These are phyloP conservation scores for Cymbidium sinense DNA, from an alignment of 106 monocot species.

Conservation along the genomic window DNA sequence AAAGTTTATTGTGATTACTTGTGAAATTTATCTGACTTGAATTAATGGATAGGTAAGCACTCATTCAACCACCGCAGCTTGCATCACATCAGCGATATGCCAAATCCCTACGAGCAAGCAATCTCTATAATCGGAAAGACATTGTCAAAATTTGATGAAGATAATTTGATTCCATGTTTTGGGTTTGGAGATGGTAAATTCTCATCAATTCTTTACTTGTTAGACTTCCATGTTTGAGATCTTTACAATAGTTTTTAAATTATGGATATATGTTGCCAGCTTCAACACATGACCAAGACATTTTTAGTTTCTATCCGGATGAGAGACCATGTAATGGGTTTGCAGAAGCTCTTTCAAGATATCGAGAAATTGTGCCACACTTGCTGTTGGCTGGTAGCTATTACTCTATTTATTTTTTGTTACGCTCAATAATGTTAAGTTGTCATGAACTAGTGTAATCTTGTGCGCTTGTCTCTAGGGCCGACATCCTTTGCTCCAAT, in stretches of 20 bases:
- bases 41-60: constrained; percentile 46
- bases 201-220: not conserved
- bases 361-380: constrained; percentile 54
- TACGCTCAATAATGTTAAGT: not conserved
- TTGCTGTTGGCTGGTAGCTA: constrained; percentile 49
- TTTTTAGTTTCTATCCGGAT: constrained; percentile 62
- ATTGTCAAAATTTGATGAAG: constrained; percentile 81
- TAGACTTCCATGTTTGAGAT: not conserved
- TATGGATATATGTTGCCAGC: constrained; percentile 27
- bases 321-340: constrained; percentile 65
- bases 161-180: constrained; percentile 90
- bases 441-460: not conserved
- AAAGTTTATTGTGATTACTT: not conserved
- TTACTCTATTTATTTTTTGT: not conserved
- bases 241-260: not conserved
- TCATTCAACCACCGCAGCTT: constrained; percentile 69
- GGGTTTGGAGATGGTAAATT: constrained; percentile 91
- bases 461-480: constrained; percentile 19
- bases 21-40: constrained; percentile 12
- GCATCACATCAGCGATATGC: constrained; percentile 57
- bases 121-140: constrained; percentile 89
- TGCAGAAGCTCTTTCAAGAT: constrained; percentile 43
- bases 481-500: constrained; percentile 84
- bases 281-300: constrained; percentile 66
- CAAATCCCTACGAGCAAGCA: constrained; percentile 90